Base-by-base conservation (phyloP, 805 yeast species). In the Metschnikowia reukaufii region DNA sequence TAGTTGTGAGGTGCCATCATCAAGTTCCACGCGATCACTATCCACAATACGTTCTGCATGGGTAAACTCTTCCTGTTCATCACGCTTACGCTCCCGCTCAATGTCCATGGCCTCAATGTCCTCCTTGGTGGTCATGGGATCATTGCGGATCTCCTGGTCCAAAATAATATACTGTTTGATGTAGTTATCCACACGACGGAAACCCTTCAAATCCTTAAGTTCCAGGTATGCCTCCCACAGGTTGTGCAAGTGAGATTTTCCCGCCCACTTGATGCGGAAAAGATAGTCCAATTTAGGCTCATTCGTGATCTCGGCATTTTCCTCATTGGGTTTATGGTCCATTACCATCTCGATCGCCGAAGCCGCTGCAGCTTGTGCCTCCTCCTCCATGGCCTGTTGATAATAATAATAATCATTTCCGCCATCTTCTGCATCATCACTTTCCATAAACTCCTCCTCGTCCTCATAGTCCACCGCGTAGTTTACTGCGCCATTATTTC, bases 21-120 rank as follows among this genome's bases (percentile, higher is more conserved):
- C 90, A 29, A 73, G 72, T 12, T 75, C 77, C 29, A 79, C 71
- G 63, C 99, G 82, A 57, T 88, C 88, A 43, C 91, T 82, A 48
- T 88, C 90, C 29, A 92, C 90, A 39, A 92, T 86, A 55, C 99
- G 79, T 65, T 92, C 99, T 29, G 89, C 96, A 32, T 81, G 79
- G 52, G 87, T 87, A 70, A 75, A 91, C 63, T 91, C 97, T 36
- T 81, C 84, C 53, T 83, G 80, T 57, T 88, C 92, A 53, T 92
- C 98, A 33, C 87, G 72, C 61, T 84, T 77, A 39, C 96, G 77
- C 61, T 90, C 97, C 21, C 83, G 79, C 59, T 92, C 98, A 54
- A 92, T 78, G 59, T 90, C 96, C 90, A 92, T 84, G 17, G 89
- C 84, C 65, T 92, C 99, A 33, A 92, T 74, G 55, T 94, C 98